These are phyloP conservation scores for Pichia sp. DNA, from an alignment of 1,139 yeast genomes.

Conservation along the genomic window DNA sequence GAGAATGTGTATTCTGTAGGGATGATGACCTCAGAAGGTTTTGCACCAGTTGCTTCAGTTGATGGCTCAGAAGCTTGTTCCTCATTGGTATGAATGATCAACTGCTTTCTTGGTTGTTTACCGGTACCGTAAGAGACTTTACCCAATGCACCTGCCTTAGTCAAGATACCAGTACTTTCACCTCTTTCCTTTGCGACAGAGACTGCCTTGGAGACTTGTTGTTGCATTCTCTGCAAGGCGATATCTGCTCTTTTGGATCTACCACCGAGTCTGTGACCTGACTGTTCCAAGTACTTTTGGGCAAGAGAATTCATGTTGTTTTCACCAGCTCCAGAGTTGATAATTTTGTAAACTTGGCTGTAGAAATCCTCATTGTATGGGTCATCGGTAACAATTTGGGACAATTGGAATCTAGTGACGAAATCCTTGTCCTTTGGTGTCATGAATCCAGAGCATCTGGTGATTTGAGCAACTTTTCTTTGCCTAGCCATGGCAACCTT, in stretches of 20 bases:
- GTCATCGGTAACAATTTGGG: slow-evolving; percentile 94
- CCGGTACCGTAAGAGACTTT: slow-evolving; percentile 77
- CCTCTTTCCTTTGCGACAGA: slow-evolving; percentile 87
- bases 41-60: not conserved
- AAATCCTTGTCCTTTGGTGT: slow-evolving; percentile 95
- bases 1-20: slow-evolving; percentile 27
- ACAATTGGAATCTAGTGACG: slow-evolving; percentile 87
- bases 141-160: slow-evolving; percentile 88
- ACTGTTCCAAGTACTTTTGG: slow-evolving; percentile 89
- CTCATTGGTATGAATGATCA: slow-evolving; percentile 40
- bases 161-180: slow-evolving; percentile 54
- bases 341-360: slow-evolving; percentile 86
- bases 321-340: slow-evolving; percentile 37
- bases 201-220: slow-evolving; percentile 94
- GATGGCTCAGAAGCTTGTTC: not conserved
- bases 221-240: slow-evolving; percentile 96
- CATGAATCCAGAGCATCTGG: slow-evolving; percentile 89
- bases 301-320: slow-evolving; percentile 61
- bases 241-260: slow-evolving; percentile 87
- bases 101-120: slow-evolving; percentile 83
- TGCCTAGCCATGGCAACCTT: slow-evolving; percentile 60
- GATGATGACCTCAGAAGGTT: slow-evolving; percentile 26
- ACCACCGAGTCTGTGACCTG: slow-evolving; percentile 88
- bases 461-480: slow-evolving; percentile 70
- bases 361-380: slow-evolving; percentile 97